Evolutionary conservation across 345 rosid genomes (phyloP).

Genomic region (Atalantia buxifolia): DNA sequence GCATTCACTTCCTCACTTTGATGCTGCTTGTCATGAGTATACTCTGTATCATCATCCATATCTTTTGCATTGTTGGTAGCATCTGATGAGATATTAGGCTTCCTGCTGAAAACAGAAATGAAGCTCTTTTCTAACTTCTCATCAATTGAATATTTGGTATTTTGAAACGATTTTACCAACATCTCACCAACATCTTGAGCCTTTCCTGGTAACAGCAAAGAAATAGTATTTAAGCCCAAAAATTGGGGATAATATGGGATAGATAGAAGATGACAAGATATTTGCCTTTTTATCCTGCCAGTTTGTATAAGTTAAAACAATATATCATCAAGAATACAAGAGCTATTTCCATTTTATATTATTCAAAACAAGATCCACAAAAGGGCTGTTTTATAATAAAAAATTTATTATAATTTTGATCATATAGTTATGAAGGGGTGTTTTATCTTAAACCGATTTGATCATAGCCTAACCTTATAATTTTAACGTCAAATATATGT

Average conservation of each 20-base stretch:
- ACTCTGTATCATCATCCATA: constrained; percentile 20
- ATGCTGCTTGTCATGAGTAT: constrained; percentile 23
- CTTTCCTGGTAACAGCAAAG: constrained; percentile 46
- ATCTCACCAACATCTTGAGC: constrained; percentile 70
- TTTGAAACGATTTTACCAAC: constrained; percentile 77
- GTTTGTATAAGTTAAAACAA: neutral
- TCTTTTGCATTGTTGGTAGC: constrained; percentile 27
- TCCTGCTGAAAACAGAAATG: constrained; percentile 59
- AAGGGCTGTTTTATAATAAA: no score
- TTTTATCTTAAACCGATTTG: no score
- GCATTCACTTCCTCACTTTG: constrained; percentile 29
- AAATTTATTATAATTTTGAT: no score
- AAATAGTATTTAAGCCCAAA: no score
- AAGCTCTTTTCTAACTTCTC: constrained; percentile 75
- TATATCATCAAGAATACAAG: neutral
- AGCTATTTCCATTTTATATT: neutral
- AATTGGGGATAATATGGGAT: no score
- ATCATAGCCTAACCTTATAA: no score
- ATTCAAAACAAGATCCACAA: neutral
- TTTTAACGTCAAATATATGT: no score
- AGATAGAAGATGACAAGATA: no score
- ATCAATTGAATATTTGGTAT: constrained; percentile 75
- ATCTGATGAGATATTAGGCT: constrained; percentile 32
- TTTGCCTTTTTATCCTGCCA: neutral
- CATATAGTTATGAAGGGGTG: no score